phyloP scores from a whole-genome alignment of 2,329 filamentous ascomycete species.

The Phaeosphaeriaceae sp. region DNA sequence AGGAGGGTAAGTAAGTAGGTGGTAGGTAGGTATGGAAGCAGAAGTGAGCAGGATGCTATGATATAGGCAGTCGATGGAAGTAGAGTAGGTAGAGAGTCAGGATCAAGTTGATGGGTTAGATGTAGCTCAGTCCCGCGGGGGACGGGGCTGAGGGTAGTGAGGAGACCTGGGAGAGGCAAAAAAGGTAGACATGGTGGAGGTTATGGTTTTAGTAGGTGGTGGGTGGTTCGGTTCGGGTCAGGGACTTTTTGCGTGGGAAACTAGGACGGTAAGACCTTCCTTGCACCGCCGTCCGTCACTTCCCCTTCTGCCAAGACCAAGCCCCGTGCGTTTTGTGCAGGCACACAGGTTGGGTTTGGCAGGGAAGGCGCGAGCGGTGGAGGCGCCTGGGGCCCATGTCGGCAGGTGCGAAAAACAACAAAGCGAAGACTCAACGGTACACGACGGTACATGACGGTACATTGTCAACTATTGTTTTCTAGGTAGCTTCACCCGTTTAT shows the following conservation, averaged over 20 bases:
- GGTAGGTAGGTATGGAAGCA: conserved; percentile 35
- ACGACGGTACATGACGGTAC: too few species aligned
- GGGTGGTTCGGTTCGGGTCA: conserved; percentile 34
- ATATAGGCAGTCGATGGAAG: too few species aligned
- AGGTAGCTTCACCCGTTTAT: conserved; percentile 2
- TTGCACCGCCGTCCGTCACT: conserved; percentile 23
- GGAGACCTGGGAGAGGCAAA: conserved; percentile 51
- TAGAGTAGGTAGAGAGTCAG: too few species aligned
- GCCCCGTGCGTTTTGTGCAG: conserved; percentile 23
- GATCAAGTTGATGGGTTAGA: too few species aligned
- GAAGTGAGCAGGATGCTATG: too few species aligned
- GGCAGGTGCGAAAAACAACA: not conserved
- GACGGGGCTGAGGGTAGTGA: conserved; percentile 56
- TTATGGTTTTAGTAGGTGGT: conserved; percentile 42
- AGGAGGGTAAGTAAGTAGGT: conserved; percentile 11
- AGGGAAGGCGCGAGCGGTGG: conserved; percentile 20
- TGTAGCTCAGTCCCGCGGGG: conserved; percentile 56
- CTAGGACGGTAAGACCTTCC: too few species aligned
- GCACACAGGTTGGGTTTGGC: too few species aligned
- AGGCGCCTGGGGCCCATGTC: conserved; percentile 19
- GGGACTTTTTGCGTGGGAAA: conserved; percentile 40
- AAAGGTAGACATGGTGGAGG: conserved; percentile 46
- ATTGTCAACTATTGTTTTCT: too few species aligned
- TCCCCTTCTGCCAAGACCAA: conserved; percentile 24
- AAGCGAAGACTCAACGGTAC: too few species aligned